Evolutionary conservation across 306 rosid genomes (phyloP), one percentile per base, ranked within the genome.

Genomic region (Sindora glabra): DNA sequence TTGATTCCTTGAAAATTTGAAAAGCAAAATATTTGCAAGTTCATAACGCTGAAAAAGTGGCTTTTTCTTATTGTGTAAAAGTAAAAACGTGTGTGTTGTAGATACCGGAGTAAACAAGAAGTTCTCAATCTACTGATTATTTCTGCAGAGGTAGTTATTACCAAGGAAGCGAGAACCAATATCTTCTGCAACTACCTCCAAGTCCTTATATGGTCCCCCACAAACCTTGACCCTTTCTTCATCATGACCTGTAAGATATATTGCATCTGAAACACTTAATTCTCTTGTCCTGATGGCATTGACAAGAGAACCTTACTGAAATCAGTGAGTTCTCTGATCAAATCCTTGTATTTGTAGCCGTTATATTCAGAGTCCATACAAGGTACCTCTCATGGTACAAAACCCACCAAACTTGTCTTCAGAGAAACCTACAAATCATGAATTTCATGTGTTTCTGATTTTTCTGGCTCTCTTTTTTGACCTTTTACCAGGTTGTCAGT

Each of bases 301-400:
- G 44, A 44, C 32, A 63, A 23, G 22, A 55, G 29, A 44, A 3
- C 52, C 15, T 25, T 52, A 57, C 51, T 36, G 25, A 36, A 38
- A 63, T 11, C 13, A 54, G 50, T 68, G 65, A 39, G 67, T 33
- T 44, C 48, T 64, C 66, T 71, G 70, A 65, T 44, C 5, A 29
- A 56, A 51, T 68, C 52, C 6, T 3, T 54, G 17, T 25, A 72
- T 73, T 59, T 32, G 8, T 4, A 49, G 21, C 24, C 76, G 70
- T 59, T 32, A 26, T 26, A 42, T 53, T 62, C 49, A 71, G 76
- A 80, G 67, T 62, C 70, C 87, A 48, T 66, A 65, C 60, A 59
- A 38, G 72, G 55, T 69, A 62, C 72, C 76, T 36, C 76, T 33
- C 42, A 51, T 59, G 56, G 64, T 39, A 59, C 52, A 48, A 53